Evolutionary conservation across 2,329 filamentous ascomycete species (phyloP), one percentile per base, ranked within the genome.

Genomic region (Sclerotinia sclerotiorum): DNA sequence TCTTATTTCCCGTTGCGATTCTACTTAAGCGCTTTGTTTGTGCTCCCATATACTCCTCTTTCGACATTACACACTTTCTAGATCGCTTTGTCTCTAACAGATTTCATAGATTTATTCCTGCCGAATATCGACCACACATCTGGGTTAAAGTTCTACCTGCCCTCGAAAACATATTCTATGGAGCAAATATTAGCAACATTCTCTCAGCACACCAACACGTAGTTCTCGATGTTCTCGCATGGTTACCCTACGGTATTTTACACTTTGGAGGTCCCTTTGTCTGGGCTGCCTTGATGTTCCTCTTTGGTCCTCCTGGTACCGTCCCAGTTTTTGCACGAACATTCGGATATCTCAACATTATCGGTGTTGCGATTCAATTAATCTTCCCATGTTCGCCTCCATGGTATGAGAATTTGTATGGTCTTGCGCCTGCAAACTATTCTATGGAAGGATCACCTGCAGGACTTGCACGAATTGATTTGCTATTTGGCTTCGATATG

Each of bases 381-480:
- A 80, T 93, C 71, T 96, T 97, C 80, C 94, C 94, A 1, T 97
- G 94, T 83, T 95, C 94, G 32, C 92, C 94, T 35, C 94, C 94
- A 1, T 98, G 94, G 94, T 98, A 97, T 77, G 94, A 97, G 84
- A 96, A 95, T 79, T 85, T 91, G 76, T 93, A 97, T 79, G 94
- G 94, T 21, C 83, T 97, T 64, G 92, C 92, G 42, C 94, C 94
- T 2, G 94, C 94, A 61, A 93, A 95, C 75, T 97, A 97, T 81
- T 91, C 91, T 58, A 97, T 98, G 85, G 84, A 87, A 56, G 94
- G 94, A 62, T 94, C 92, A 57, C 93, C 94, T 0, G 94, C 94
- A 17, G 94, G 94, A 64, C 86, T 98, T 70, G 92, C 91, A 70
- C 90, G 93, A 29, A 90, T 98, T 68, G 94, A 98, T 81, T 85